phyloP scores from a whole-genome alignment of 1,284 basidiomycete genomes.

The Apiotrichum siamense region DNA sequence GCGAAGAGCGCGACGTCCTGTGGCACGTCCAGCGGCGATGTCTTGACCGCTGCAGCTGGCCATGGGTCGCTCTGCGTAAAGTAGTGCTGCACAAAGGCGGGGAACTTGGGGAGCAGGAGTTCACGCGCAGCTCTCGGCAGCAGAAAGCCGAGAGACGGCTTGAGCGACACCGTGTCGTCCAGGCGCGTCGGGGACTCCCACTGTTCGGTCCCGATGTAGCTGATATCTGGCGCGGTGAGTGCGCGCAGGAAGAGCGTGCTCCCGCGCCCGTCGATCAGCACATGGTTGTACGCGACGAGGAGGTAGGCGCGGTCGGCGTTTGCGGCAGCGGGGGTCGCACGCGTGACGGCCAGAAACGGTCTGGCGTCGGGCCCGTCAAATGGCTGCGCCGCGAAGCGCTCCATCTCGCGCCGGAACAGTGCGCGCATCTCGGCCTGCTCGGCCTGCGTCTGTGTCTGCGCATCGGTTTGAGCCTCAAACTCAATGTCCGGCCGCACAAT shows the following conservation, averaged over 20 bases:
- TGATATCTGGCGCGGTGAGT: neutral
- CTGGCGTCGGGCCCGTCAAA: neutral
- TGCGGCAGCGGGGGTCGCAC: neutral
- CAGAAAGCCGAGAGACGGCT: conserved; percentile 18
- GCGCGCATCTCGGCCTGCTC: neutral
- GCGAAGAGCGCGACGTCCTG: conserved; percentile 14
- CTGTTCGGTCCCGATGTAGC: neutral
- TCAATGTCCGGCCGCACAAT: conserved; percentile 1
- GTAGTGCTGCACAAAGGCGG: conserved; percentile 23
- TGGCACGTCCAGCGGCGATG: neutral
- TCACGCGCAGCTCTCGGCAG: conserved; percentile 28
- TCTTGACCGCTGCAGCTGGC: conserved; percentile 18
- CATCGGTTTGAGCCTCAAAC: neutral
- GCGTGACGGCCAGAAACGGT: conserved; percentile 10
- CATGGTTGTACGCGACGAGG: conserved; percentile 4
- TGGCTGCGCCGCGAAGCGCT: neutral
- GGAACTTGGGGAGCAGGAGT: conserved; percentile 32
- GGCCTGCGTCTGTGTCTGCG: neutral
- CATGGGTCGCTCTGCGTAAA: conserved; percentile 21
- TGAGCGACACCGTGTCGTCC: conserved; percentile 27
- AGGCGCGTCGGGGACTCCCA: conserved; percentile 4
- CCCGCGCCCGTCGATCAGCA: conserved; percentile 10
- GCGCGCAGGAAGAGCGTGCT: neutral
- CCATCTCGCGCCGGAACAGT: neutral
- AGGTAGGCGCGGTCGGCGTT: conserved; percentile 26